Percentiles rank a stretch among this genome's conserved stretches.
Conservation (phyloP, 2,329 filamentous ascomycete genomes). For the Teratosphaeria pseudoeucalypti region DNA sequence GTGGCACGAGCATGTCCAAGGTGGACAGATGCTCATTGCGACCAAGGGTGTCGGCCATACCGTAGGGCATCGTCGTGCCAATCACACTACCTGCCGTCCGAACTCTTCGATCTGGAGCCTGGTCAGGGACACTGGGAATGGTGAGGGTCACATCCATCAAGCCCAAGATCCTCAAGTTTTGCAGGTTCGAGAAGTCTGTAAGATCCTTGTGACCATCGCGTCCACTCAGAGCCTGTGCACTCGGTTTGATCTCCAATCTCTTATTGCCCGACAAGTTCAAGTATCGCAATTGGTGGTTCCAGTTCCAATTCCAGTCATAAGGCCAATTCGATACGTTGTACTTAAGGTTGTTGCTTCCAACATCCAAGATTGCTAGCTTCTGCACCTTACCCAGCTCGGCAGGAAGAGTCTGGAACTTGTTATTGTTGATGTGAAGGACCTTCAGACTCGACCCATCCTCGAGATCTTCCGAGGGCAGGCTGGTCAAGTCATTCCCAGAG, state of each 20-base stretch:
- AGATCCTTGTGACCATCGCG: conserved; percentile 54
- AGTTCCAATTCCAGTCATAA: conserved; percentile 99
- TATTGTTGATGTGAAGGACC: conserved; percentile 89
- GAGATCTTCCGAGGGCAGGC: conserved; percentile 82
- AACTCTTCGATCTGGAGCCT: conserved; percentile 88
- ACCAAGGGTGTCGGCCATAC: conserved; percentile 93
- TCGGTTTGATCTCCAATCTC: conserved; percentile 75
- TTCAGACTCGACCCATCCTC: conserved; percentile 82
- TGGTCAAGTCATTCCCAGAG: conserved; percentile 88
- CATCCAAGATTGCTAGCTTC: conserved; percentile 83
- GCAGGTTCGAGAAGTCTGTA: conserved; percentile 81
- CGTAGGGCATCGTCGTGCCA: conserved; percentile 73
- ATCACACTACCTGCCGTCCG: conserved; percentile 93
- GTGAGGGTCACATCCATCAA: conserved; percentile 97
- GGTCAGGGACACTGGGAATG: conserved; percentile 84
- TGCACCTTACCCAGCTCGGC: conserved; percentile 91
- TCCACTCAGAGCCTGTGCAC: conserved; percentile 42
- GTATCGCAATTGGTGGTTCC: conserved; percentile 89
- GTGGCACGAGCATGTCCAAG: conserved; percentile 87
- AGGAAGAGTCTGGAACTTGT: conserved; percentile 93
- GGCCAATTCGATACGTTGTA: conserved; percentile 99
- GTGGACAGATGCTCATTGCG: conserved; percentile 91
- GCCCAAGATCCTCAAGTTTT: conserved; percentile 76
- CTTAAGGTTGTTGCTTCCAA: conserved; percentile 88
- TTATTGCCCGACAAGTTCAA: conserved; percentile 97